Evolutionary conservation across 371 early-diverging fungal genomes (phyloP), one percentile per base, ranked within the genome.

Genomic region (Mortierella sp.): DNA sequence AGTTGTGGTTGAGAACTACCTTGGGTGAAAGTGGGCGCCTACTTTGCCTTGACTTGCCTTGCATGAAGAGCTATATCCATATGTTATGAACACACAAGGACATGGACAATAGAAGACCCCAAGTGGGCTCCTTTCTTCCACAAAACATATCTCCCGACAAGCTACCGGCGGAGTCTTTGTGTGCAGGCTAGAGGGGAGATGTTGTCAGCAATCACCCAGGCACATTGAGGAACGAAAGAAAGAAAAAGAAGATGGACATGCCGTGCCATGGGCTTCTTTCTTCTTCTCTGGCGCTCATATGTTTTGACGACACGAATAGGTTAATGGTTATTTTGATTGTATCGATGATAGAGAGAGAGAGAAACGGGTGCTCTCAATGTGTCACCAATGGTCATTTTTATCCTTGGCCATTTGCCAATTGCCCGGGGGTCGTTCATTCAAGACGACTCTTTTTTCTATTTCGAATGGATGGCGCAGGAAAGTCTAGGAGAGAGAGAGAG

Each of bases 181-280:
- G 43, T 40, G 43, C 43, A 40, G 43, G 43, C 43, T 4, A 40
- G 43, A 40, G 24, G 21, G 6, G 53, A 24, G 24, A 64, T 64
- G 64, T 64, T 64, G 64, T 64, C 34, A 64, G 34, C 37, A 64
- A 64, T 64, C 64, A 64, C 37, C 64, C 61, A 31, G 57, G 26
- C 14, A 57, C 11, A 11, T 55, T 13, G 11, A 31, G 28, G 1
- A 26, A 34, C n/a, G 24, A 43, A 28, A 69, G 69, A 26, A 69
- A 69, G 8, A 40, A 69, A 13, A 40, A 10, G 37, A 19, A 51
- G 53, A 26, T 50, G 51, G 53, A 31, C 50, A 46, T 46, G 48
- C 48, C 48, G 9, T 46, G 48, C 5, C 13, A 46, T 46, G 13
- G 48, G 48, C 9, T 11, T 11, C 13, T 13, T 11, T 46, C 24